Percentiles rank a stretch among this genome's conserved stretches.
phyloP scores from a whole-genome alignment of 139 green algal species.

The Raphidocelis subcapitata region DNA sequence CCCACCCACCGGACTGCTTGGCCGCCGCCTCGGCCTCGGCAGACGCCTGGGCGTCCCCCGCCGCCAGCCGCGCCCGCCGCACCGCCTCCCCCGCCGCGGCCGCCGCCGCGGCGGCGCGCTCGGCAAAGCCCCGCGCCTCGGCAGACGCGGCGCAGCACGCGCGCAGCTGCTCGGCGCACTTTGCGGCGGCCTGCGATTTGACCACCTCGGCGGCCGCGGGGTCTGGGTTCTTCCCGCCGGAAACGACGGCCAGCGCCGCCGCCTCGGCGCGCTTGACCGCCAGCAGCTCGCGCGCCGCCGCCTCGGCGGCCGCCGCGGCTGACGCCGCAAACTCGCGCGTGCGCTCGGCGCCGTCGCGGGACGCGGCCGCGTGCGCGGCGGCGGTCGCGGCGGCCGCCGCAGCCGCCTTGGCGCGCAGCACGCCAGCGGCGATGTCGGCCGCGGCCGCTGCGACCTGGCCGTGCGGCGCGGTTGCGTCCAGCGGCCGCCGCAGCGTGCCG shows the following conservation, averaged over 20 bases:
- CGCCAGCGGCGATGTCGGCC: slow-evolving; percentile 37
- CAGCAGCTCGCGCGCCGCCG: slow-evolving; percentile 65
- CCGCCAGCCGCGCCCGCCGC: slow-evolving; percentile 29
- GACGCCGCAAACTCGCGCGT: slow-evolving; percentile 48
- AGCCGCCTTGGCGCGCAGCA: slow-evolving; percentile 49
- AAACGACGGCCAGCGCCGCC: slow-evolving; percentile 53
- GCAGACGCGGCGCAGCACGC: slow-evolving; percentile 34
- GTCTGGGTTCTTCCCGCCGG: slow-evolving; percentile 49
- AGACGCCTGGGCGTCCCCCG: slow-evolving; percentile 45
- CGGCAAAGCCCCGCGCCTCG: slow-evolving; percentile 49
- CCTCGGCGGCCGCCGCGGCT: slow-evolving; percentile 45
- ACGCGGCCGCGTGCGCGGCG: slow-evolving; percentile 47
- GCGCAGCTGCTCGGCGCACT: slow-evolving; percentile 63
- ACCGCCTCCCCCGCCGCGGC: slow-evolving; percentile 41
- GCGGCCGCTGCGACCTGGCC: slow-evolving; percentile 44
- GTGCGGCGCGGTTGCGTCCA: slow-evolving; percentile 35
- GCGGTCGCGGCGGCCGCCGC: slow-evolving; percentile 34
- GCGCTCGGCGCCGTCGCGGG: slow-evolving; percentile 39
- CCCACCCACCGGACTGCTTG: slow-evolving; percentile 24
- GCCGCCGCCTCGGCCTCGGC: slow-evolving; percentile 45
- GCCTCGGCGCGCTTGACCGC: slow-evolving; percentile 68
- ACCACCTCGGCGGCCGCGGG: slow-evolving; percentile 57
- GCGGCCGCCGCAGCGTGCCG: slow-evolving; percentile 40
- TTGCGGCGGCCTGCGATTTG: slow-evolving; percentile 58
- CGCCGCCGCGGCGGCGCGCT: slow-evolving; percentile 34